Conservation (phyloP, 257 asterid species). For the Jasminum sambac region DNA sequence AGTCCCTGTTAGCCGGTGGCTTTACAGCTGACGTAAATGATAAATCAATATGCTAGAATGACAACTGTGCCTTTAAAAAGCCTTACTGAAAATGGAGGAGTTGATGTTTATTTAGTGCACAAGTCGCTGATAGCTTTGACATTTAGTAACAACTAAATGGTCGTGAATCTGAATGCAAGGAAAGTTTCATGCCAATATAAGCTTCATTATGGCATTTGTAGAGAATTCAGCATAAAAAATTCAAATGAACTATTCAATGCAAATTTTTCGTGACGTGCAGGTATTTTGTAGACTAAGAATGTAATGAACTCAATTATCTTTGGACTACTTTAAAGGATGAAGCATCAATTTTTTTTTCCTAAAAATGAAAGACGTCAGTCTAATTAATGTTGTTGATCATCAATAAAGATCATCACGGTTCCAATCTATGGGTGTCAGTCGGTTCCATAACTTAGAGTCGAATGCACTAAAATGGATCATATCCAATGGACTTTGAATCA, state of each 20-base stretch:
- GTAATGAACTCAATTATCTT: background rate
- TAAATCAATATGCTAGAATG: background rate
- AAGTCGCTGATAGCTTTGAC: conserved; percentile 15
- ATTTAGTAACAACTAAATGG: background rate
- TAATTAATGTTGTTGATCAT: too few relatives aligned
- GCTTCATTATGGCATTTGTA: background rate
- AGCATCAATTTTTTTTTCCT: background rate
- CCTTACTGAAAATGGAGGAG: background rate
- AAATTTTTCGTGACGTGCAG: background rate
- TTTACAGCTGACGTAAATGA: background rate
- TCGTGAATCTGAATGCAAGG: background rate
- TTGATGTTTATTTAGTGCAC: conserved; percentile 8
- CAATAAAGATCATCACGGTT: too few relatives aligned
- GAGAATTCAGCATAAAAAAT: background rate
- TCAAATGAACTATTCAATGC: background rate
- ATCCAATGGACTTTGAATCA: too few relatives aligned
- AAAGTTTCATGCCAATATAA: conserved; percentile 5
- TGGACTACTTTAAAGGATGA: background rate
- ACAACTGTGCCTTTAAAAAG: background rate
- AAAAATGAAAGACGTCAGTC: too few relatives aligned
- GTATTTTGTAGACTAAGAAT: background rate
- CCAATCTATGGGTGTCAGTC: too few relatives aligned
- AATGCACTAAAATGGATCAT: too few relatives aligned
- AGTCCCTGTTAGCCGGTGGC: background rate
- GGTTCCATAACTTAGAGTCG: too few relatives aligned